Evolutionary conservation across 805 yeast species (phyloP).

Genomic region (Komagataella kurtzmanii): DNA sequence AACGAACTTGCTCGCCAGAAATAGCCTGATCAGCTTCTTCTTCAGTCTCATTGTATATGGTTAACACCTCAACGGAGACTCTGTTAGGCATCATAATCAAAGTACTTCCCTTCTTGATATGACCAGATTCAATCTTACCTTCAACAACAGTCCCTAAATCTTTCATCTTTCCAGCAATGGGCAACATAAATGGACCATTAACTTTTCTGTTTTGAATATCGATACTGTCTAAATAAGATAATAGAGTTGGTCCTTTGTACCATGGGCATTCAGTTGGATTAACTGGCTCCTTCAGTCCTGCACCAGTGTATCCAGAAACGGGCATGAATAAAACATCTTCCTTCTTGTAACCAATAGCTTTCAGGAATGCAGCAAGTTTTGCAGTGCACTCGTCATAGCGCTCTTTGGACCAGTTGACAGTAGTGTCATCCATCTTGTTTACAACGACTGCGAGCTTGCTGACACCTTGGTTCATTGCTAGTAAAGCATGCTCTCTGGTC

Average conservation of each 20-base stretch:
- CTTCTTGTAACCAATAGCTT: conserved; percentile 82
- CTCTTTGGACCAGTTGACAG: conserved; percentile 91
- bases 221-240: conserved; percentile 81
- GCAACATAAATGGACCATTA: conserved; percentile 95
- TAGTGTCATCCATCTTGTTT: conserved; percentile 98
- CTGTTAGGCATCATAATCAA: conserved; percentile 91
- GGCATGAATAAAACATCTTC: conserved; percentile 91
- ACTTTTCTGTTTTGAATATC: conserved; percentile 72
- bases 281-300: conserved; percentile 85
- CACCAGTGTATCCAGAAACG: conserved; percentile 96
- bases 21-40: conserved; percentile 80
- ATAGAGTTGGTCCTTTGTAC: conserved; percentile 86
- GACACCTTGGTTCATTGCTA: conserved; percentile 98
- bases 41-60: conserved; percentile 91
- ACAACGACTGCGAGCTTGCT: conserved; percentile 86
- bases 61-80: conserved; percentile 66
- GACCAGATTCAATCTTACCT: conserved; percentile 97
- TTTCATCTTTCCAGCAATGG: conserved; percentile 87
- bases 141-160: conserved; percentile 96
- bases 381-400: conserved; percentile 91
- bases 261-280: conserved; percentile 66
- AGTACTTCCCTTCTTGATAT: conserved; percentile 63
- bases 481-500: conserved; percentile 93
- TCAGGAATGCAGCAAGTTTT: conserved; percentile 66
- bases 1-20: conserved; percentile 95